Percentiles rank a stretch among this genome's conserved stretches.
Conservation (phyloP, 78 protist species). For the Dictyostelium intermedium region DNA sequence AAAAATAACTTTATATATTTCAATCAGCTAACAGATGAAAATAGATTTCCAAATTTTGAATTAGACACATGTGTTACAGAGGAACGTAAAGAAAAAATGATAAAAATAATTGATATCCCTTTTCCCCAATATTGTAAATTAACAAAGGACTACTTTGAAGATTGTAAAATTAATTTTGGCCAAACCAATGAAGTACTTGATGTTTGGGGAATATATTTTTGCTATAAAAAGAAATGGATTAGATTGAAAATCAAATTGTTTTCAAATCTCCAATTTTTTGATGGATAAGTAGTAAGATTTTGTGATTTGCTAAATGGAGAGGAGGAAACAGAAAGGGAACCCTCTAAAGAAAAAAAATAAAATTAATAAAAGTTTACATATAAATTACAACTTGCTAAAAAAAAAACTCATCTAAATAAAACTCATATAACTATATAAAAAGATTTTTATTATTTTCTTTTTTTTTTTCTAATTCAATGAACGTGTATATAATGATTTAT, state of each 20-base stretch:
- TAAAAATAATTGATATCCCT: not conserved
- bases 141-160: not conserved
- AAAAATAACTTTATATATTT: not conserved
- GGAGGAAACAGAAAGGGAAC: too few species aligned
- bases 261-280: not conserved
- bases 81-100: not conserved
- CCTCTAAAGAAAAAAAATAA: too few species aligned
- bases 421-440: too few species aligned
- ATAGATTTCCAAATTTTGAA: not conserved
- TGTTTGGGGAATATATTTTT: not conserved
- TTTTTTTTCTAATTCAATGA: too few species aligned
- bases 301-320: not conserved
- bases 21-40: not conserved
- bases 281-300: not conserved
- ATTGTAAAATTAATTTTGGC: not conserved
- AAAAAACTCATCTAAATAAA: too few species aligned
- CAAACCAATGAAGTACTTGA: too few species aligned
- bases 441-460: too few species aligned
- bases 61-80: not conserved
- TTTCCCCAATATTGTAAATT: not conserved
- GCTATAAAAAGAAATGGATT: not conserved
- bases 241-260: not conserved
- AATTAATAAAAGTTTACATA: too few species aligned
- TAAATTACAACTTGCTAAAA: too few species aligned
- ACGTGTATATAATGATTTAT: too few species aligned